Percentiles rank a stretch among this genome's conserved stretches.
These are phyloP conservation scores for Sordariomycetes sp. DNA, from an alignment of 2,329 filamentous ascomycete genomes.

Conservation along the genomic window DNA sequence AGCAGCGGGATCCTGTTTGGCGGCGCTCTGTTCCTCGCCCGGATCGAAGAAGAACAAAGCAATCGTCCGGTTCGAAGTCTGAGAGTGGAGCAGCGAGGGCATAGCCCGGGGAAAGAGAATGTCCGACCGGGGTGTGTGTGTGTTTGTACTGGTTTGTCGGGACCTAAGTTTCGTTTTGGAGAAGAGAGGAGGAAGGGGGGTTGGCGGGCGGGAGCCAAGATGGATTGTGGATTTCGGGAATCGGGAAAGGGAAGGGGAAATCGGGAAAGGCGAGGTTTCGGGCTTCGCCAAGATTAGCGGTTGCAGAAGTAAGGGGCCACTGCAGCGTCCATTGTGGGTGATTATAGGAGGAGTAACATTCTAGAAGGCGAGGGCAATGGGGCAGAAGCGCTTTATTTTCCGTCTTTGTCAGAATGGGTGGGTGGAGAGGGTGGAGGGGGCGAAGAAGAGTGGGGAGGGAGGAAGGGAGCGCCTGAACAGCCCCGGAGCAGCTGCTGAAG, in stretches of 20 bases:
- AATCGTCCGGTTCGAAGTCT: background rate
- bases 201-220: background rate
- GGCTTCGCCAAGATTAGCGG: background rate
- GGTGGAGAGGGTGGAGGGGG: background rate
- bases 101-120: background rate
- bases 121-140: background rate
- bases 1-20: background rate
- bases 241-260: background rate
- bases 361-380: slow-evolving; percentile 6
- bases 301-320: slow-evolving; percentile 5
- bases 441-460: background rate
- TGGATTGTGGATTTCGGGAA: background rate
- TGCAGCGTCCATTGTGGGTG: background rate
- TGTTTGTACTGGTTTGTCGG: background rate
- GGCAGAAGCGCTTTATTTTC: background rate
- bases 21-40: background rate
- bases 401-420: background rate
- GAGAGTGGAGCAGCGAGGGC: background rate
- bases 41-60: background rate
- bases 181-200: no score
- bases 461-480: background rate
- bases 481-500: background rate
- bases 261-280: background rate
- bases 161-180: no score
- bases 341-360: slow-evolving; percentile 5